Percentiles rank a stretch among this genome's conserved stretches.
These are phyloP conservation scores for Balamuthia mandrillaris DNA, from an alignment of 208 protist genomes.

Conservation along the genomic window DNA sequence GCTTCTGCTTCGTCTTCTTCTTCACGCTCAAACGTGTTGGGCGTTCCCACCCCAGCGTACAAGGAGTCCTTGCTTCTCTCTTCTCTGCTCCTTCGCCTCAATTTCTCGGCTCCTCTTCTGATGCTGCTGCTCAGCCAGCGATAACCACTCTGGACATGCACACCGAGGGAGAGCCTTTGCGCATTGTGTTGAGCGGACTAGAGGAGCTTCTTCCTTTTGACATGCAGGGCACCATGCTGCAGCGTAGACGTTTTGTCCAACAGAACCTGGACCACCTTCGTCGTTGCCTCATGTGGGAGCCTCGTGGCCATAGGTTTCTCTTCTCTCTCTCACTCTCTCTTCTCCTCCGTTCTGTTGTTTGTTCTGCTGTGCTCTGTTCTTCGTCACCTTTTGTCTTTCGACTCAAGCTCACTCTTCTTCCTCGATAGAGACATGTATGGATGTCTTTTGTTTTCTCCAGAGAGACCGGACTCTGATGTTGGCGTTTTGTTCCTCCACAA, in stretches of 20 bases:
- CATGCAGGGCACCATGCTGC: neutral
- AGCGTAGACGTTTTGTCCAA: neutral
- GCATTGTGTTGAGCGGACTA: neutral
- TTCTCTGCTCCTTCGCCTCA: too few species aligned
- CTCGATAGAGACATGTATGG: neutral
- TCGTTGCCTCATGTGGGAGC: neutral
- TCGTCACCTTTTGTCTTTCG: neutral
- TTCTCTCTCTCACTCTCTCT: neutral
- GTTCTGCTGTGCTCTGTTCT: neutral
- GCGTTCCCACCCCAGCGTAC: too few species aligned
- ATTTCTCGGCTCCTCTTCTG: too few species aligned
- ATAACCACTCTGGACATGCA: constrained; percentile 26
- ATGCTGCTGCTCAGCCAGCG: too few species aligned
- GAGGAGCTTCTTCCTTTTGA: neutral
- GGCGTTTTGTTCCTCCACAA: constrained; percentile 9
- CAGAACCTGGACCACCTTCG: neutral
- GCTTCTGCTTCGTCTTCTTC: too few species aligned
- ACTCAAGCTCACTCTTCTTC: neutral
- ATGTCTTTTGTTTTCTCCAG: neutral
- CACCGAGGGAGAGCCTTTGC: neutral
- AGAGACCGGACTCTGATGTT: neutral
- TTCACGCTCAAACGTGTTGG: too few species aligned
- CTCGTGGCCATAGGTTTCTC: neutral
- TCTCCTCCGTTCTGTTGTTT: neutral
- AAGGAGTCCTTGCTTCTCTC: too few species aligned